Evolutionary conservation across 768 basidiomycete genomes (phyloP).

Genomic region (Trametes meyenii): DNA sequence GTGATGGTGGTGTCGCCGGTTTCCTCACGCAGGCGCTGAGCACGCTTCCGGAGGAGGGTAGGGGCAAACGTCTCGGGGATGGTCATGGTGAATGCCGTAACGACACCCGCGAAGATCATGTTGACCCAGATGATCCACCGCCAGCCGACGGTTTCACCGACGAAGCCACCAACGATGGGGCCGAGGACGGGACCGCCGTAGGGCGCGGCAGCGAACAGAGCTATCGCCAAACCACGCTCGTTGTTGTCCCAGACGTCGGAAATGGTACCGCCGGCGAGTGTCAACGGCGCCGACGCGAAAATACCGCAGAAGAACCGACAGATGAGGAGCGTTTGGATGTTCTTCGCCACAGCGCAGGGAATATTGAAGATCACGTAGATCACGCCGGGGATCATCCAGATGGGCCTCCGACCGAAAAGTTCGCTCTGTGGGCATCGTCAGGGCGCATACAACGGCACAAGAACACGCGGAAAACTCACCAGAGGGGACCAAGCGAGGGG

Average conservation of each 20-base stretch:
- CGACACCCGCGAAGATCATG: slow-evolving; percentile 44
- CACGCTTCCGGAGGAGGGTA: slow-evolving; percentile 42
- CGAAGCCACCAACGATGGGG: slow-evolving; percentile 54
- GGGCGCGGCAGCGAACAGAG: slow-evolving; percentile 44
- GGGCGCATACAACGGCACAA: slow-evolving; percentile 31
- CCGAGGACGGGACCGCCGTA: slow-evolving; percentile 52
- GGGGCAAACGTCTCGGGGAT: slow-evolving; percentile 55
- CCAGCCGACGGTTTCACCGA: slow-evolving; percentile 45
- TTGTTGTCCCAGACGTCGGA: slow-evolving; percentile 43
- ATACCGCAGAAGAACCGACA: slow-evolving; percentile 46
- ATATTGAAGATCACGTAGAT: slow-evolving; percentile 48
- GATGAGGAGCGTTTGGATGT: slow-evolving; percentile 45
- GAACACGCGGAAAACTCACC: slow-evolving; percentile 15
- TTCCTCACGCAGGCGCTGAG: slow-evolving; percentile 41
- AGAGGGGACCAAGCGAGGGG: slow-evolving; percentile 36
- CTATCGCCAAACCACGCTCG: slow-evolving; percentile 44
- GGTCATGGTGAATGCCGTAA: slow-evolving; percentile 32
- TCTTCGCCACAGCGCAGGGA: slow-evolving; percentile 43
- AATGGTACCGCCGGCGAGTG: slow-evolving; percentile 40
- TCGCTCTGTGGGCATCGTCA: slow-evolving; percentile 37
- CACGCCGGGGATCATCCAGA: slow-evolving; percentile 43
- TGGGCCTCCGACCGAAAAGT: slow-evolving; percentile 40
- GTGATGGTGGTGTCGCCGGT: slow-evolving; percentile 39
- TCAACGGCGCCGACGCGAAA: slow-evolving; percentile 42
- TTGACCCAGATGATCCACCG: slow-evolving; percentile 44